Evolutionary conservation across 441 rosid genomes (phyloP).

Genomic region (Kokia cookei): DNA sequence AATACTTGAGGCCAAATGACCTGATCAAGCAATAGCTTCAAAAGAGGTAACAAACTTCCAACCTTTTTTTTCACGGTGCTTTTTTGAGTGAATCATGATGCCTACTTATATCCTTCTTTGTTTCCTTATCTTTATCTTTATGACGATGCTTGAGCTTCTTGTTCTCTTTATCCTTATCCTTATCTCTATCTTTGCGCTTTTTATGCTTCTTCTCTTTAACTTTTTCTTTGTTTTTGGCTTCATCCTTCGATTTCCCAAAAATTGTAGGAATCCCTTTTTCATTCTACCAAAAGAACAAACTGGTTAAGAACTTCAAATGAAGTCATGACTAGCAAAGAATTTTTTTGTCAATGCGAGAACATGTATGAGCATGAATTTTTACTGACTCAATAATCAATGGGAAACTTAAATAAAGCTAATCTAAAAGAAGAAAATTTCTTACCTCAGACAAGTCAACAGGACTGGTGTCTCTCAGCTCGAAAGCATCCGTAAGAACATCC

Average conservation of each 20-base stretch:
- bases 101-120: slow-evolving; percentile 75
- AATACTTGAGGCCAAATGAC: not conserved
- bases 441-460: slow-evolving; percentile 73
- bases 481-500: slow-evolving; percentile 67
- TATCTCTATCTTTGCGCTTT: slow-evolving; percentile 45
- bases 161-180: slow-evolving; percentile 60
- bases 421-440: slow-evolving; percentile 19
- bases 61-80: slow-evolving; percentile 84
- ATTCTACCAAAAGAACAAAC: slow-evolving; percentile 20
- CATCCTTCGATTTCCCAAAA: slow-evolving; percentile 37
- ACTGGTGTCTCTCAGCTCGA: slow-evolving; percentile 57
- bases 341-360: not conserved
- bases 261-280: slow-evolving; percentile 51
- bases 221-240: slow-evolving; percentile 48
- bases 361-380: not conserved
- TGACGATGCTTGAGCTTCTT: slow-evolving; percentile 87
- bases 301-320: not conserved
- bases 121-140: slow-evolving; percentile 52
- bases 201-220: slow-evolving; percentile 54
- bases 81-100: slow-evolving; percentile 43
- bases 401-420: slow-evolving; percentile 1
- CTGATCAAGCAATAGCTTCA: slow-evolving; percentile 14
- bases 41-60: slow-evolving; percentile 22
- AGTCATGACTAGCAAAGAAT: not conserved
- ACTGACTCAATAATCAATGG: not conserved